Conservation (phyloP, 805 yeast species). For the Geotrichum ghanense region DNA sequence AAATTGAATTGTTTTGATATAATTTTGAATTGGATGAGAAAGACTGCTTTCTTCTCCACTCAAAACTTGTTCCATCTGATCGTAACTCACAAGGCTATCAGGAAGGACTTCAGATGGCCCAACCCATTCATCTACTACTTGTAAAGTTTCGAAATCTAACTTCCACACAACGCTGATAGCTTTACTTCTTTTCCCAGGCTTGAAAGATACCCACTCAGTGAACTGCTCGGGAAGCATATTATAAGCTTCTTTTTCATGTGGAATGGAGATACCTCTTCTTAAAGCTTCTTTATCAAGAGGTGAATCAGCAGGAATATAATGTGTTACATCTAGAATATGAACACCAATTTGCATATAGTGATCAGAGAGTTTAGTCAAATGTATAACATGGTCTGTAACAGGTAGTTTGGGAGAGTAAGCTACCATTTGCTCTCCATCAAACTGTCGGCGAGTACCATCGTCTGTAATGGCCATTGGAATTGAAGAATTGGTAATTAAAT, state of each 20-base stretch:
- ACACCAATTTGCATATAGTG: slow-evolving; percentile 70
- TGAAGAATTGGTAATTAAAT: slow-evolving; percentile 11
- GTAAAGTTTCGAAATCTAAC: slow-evolving; percentile 59
- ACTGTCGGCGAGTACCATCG: slow-evolving; percentile 35
- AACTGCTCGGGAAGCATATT: slow-evolving; percentile 60
- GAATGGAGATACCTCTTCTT: slow-evolving; percentile 82
- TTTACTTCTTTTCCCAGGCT: slow-evolving; percentile 46
- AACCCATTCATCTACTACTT: slow-evolving; percentile 64
- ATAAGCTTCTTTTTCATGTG: slow-evolving; percentile 63
- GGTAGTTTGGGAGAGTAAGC: slow-evolving; percentile 49
- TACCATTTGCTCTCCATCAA: slow-evolving; percentile 44
- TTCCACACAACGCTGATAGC: slow-evolving; percentile 73
- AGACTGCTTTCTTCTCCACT: slow-evolving; percentile 8
- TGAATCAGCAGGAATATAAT: slow-evolving; percentile 60
- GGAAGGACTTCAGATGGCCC: slow-evolving; percentile 63
- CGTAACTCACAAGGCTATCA: slow-evolving; percentile 30
- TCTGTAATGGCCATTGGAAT: slow-evolving; percentile 1
- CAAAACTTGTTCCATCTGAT: slow-evolving; percentile 10
- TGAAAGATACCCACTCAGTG: slow-evolving; percentile 44
- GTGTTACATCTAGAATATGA: slow-evolving; percentile 73
- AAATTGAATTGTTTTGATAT: slow-evolving; percentile 49
- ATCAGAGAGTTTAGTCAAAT: slow-evolving; percentile 51
- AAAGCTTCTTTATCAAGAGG: slow-evolving; percentile 78
- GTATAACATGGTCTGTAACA: slow-evolving; percentile 68
- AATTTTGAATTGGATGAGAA: slow-evolving; percentile 50